Evolutionary conservation across 805 yeast genomes (phyloP).

Genomic region (Candida cerambycidarum): DNA sequence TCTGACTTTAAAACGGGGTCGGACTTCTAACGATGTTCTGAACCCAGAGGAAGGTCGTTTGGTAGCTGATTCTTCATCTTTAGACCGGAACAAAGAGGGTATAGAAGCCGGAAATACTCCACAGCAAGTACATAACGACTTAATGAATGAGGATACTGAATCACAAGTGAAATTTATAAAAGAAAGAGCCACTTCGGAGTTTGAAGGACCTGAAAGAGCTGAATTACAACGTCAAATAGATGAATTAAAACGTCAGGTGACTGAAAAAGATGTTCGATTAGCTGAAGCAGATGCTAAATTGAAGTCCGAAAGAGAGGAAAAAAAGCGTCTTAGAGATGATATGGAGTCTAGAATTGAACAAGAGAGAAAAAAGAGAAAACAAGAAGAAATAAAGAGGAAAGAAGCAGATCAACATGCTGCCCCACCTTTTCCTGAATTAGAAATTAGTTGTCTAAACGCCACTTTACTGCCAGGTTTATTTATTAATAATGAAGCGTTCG

Average conservation of each 20-base stretch:
- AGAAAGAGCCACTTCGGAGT: neutral
- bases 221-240: no score
- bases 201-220: neutral
- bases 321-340: no score
- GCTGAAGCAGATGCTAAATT: no score
- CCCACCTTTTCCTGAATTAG: constrained; percentile 1
- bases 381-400: neutral
- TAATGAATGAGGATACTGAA: neutral
- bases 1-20: neutral
- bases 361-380: neutral
- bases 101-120: neutral
- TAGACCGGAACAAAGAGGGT: neutral
- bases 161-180: neutral
- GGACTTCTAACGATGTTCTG: neutral
- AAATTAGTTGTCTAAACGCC: constrained; percentile 1
- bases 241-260: no score
- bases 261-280: no score
- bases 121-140: neutral
- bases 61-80: neutral
- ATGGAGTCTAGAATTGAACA: no score
- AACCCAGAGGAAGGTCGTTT: neutral
- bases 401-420: no score
- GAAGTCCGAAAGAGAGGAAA: no score
- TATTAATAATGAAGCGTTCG: neutral
- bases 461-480: neutral